Base-by-base conservation (phyloP, 148 eudicot species). In the Rhododendron griersonianum region DNA sequence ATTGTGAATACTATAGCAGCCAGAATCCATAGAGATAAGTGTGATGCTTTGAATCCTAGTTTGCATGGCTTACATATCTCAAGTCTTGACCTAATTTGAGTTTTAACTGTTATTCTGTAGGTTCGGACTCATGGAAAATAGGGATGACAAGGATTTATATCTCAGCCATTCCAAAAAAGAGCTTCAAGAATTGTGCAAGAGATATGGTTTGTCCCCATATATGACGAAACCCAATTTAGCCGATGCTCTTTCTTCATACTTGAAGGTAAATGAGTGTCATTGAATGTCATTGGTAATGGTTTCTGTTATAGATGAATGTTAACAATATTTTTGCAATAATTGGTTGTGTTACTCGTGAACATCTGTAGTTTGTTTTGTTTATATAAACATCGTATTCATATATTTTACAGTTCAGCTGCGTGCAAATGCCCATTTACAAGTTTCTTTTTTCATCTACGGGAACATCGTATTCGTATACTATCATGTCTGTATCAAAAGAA, bases 141-240 rank as follows among this genome's bases (percentile, higher is more conserved):
- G 77, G 90, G 88, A 89, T 71, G 91, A 83, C 61, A 89, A 89
- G 83, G 90, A 89, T 85, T 78, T 88, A 65, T 91, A 88, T 85
- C 87, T 39, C 88, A 86, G 88, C 84, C 90, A 89, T 65, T 84
- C 91, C 69, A 88, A 91, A 81, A 91, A 91, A 86, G 84, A 44
- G 51, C 51, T 41, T 16, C 50, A 44, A 44, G 80, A 77, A 10
- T 41, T 41, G 89, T 92, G 91, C 91, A 91, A 86, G 87, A 90
- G 90, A 86, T 89, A 89, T 91, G 94, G 92, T 41, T 88, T 91
- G 81, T 90, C 92, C 73, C 92, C 94, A 81, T 88, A 90, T 67
- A 91, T 83, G 87, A 86, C 92, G 83, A 92, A 88, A 86, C 84
- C 90, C 78, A 90, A 89, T 89, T 90, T 92, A 89, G 93, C 81